A percentile compares a stretch with the other conserved stretches of the same genome.
Conservation (phyloP, 768 basidiomycete genomes). For the Trametes punicea region DNA sequence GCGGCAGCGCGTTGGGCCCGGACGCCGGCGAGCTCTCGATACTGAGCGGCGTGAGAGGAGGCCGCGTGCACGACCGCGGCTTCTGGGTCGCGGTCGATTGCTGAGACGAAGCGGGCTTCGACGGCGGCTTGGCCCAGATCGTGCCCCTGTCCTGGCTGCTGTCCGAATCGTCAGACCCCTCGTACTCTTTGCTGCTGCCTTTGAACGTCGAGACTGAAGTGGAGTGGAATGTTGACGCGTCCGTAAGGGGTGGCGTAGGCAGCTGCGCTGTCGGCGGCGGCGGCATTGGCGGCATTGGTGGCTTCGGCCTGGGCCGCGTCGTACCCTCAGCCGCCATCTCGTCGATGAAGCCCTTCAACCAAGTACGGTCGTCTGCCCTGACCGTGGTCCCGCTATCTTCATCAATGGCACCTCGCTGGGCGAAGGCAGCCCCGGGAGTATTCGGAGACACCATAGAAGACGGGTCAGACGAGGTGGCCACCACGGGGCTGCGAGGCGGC, state of each 20-base stretch:
- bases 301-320: constrained; percentile 4
- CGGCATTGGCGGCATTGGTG: neutral
- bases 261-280: constrained; percentile 5
- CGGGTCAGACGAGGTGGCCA: constrained; percentile 38
- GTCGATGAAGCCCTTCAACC: constrained; percentile 20
- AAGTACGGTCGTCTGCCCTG: constrained; percentile 11
- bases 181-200: constrained; percentile 20
- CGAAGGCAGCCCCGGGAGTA: constrained; percentile 11
- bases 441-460: neutral
- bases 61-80: constrained; percentile 10
- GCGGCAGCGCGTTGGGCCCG: constrained; percentile 1
- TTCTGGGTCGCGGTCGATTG: constrained; percentile 4
- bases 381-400: constrained; percentile 12
- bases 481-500: constrained; percentile 61
- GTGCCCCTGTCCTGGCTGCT: constrained; percentile 41
- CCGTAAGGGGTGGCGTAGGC: constrained; percentile 11
- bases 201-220: constrained; percentile 13
- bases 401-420: constrained; percentile 10
- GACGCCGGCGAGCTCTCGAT: constrained; percentile 25
- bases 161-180: constrained; percentile 45
- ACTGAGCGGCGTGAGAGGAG: constrained; percentile 26
- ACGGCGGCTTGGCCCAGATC: constrained; percentile 43
- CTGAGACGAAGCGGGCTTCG: constrained; percentile 11
- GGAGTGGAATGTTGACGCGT: constrained; percentile 4
- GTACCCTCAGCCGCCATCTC: constrained; percentile 20